Percentiles rank a stretch among this genome's conserved stretches.
These are phyloP conservation scores for Citrullus colocynthis DNA, from an alignment of 306 rosid genomes.

Conservation along the genomic window DNA sequence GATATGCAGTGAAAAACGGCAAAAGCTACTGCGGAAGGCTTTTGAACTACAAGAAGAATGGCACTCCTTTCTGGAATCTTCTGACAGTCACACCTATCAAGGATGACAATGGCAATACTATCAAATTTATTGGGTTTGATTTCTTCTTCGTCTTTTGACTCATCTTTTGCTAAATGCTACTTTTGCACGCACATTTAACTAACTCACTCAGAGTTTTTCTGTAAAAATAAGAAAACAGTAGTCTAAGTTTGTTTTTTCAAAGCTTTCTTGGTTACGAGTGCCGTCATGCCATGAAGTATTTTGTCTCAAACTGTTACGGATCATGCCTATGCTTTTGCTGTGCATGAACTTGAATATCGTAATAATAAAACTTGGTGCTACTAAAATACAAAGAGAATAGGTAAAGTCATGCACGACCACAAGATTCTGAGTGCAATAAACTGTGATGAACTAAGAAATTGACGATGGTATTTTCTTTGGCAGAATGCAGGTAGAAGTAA, in stretches of 20 bases:
- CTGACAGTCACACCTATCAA: conserved; percentile 88
- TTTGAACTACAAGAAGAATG: conserved; percentile 88
- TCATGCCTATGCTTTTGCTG: background rate
- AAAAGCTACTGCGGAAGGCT: conserved; percentile 75
- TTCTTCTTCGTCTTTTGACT: background rate
- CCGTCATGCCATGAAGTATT: background rate
- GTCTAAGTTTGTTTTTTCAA: background rate
- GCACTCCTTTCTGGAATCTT: conserved; percentile 94
- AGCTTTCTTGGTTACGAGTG: background rate
- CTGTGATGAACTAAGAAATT: background rate
- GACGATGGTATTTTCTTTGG: background rate
- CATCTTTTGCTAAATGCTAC: background rate
- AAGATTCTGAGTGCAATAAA: background rate
- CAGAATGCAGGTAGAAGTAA: conserved; percentile 99
- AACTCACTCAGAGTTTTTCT: background rate
- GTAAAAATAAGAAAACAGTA: background rate
- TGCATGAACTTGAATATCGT: background rate
- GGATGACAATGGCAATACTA: conserved; percentile 57
- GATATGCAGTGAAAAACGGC: conserved; percentile 64
- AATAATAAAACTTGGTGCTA: background rate
- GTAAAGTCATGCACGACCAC: background rate
- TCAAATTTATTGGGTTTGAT: conserved; percentile 87
- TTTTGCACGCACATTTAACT: background rate
- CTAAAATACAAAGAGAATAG: background rate
- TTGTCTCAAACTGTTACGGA: background rate